Evolutionary conservation across 306 rosid genomes (phyloP), one percentile per base, ranked within the genome.

Genomic region (Acmispon strigosus): DNA sequence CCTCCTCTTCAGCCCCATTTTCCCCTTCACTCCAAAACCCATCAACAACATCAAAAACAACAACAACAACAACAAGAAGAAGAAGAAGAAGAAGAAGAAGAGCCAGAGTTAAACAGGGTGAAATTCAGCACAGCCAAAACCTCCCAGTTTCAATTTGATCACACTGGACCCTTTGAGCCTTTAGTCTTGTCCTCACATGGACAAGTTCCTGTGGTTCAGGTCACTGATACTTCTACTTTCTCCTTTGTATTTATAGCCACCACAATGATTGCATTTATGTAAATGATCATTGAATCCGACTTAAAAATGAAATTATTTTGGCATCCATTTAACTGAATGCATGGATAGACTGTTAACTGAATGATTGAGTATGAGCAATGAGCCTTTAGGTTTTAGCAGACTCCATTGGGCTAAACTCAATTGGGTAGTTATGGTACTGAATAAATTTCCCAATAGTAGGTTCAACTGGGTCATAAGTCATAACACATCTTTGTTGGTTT

Each of bases 151-250:
- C 94, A 87, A 52, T 87, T 88, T 64, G 97, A 90, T 18, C 86
- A 78, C 20, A 87, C 89, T 5, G 96, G 98, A 64, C 88, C 89
- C 34, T 84, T 73, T 75, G 92, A 88, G 51, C 92, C 96, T 20
- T 56, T 93, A 79, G 12, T 87, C 22, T 68, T 93, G 85, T 87
- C 97, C 13, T 76, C 87, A 0, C 48, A 63, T 18, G 85, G 77
- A 54, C 83, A 93, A 42, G 4, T 70, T 78, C 94, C 92, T 0
- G 20, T 79, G 0, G 56, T 88, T 43, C 96, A 93, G 96, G 98
- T 93, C 16, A 68, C 55, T 50, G n/a, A n/a, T n/a, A 9, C 44
- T 36, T 8, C 7, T 18, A 20, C 6, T 50, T 65, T 18, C 34
- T 53, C 66, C 66, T 60, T 43, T 58, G 3, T 54, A 29, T 11